Conservation (phyloP, 441 rosid genomes). For the Gossypium laxum region DNA sequence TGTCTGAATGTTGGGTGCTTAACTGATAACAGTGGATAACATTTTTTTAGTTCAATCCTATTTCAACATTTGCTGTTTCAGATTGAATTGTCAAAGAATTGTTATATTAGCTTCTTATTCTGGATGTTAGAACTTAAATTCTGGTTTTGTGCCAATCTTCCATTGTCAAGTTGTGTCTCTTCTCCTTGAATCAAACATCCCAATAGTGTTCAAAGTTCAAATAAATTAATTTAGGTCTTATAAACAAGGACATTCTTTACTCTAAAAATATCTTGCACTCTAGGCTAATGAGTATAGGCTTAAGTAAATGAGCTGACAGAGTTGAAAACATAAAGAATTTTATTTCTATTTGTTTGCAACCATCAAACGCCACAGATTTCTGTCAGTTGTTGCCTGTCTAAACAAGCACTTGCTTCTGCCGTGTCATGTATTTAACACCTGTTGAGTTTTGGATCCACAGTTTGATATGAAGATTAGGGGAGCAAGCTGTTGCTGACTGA, state of each 20-base stretch:
- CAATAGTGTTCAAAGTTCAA: neutral
- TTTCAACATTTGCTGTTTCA: slow-evolving; percentile 1
- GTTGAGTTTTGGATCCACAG: neutral
- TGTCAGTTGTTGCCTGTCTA: neutral
- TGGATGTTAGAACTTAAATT: neutral
- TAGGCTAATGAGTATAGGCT: neutral
- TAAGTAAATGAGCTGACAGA: neutral
- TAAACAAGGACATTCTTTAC: neutral
- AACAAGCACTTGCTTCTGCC: neutral
- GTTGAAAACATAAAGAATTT: neutral
- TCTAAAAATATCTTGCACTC: neutral
- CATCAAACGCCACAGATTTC: neutral
- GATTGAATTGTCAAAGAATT: neutral
- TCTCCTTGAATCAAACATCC: neutral
- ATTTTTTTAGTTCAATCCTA: neutral
- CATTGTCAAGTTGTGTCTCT: neutral
- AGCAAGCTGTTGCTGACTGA: neutral
- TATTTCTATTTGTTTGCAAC: neutral
- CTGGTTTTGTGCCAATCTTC: neutral
- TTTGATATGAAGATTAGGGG: neutral
- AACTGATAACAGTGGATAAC: neutral
- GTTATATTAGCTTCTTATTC: neutral
- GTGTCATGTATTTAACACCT: neutral
- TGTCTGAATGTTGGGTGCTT: neutral
- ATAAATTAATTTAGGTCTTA: neutral